Percentiles rank a stretch among this genome's conserved stretches.
phyloP scores from a whole-genome alignment of 2,329 filamentous ascomycete genomes.

The Fusarium caatingaense region DNA sequence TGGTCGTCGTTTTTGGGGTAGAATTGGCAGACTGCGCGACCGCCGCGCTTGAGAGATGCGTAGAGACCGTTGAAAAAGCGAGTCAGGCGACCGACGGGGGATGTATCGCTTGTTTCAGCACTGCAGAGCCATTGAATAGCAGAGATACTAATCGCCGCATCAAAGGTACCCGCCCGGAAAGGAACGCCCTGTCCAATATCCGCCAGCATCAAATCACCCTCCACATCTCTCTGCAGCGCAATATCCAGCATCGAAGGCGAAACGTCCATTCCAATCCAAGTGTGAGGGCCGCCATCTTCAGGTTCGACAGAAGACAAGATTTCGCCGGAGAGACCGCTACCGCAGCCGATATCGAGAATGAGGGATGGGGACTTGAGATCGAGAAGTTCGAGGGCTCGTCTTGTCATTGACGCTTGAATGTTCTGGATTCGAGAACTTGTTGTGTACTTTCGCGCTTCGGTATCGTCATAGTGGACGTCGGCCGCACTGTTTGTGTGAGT shows the following conservation, averaged over 20 bases:
- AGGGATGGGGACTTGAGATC: conserved; percentile 82
- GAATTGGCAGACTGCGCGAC: conserved; percentile 94
- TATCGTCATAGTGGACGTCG: conserved; percentile 97
- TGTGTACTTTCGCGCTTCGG: conserved; percentile 96
- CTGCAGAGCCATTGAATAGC: conserved; percentile 99
- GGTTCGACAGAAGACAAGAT: conserved; percentile 81
- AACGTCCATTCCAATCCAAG: conserved; percentile 98
- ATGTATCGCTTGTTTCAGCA: conserved; percentile 88
- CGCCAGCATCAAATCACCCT: conserved; percentile 92
- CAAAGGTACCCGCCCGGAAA: conserved; percentile 91
- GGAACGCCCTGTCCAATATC: conserved; percentile 97
- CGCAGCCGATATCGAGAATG: conserved; percentile 97
- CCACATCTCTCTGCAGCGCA: conserved; percentile 89
- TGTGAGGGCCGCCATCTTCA: conserved; percentile 84
- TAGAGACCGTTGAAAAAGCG: conserved; percentile 96
- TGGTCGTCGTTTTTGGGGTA: conserved; percentile 97
- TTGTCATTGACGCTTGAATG: conserved; percentile 95
- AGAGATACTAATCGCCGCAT: conserved; percentile 93
- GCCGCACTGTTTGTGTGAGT: conserved; percentile 72
- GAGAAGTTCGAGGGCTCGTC: conserved; percentile 91
- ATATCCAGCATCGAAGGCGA: conserved; percentile 96
- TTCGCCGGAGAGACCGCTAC: conserved; percentile 92
- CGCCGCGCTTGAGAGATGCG: conserved; percentile 83
- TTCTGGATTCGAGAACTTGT: conserved; percentile 95
- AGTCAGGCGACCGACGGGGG: conserved; percentile 78